phyloP scores from a whole-genome alignment of 2,329 filamentous ascomycete genomes.

The Malbranchea zuffiana region DNA sequence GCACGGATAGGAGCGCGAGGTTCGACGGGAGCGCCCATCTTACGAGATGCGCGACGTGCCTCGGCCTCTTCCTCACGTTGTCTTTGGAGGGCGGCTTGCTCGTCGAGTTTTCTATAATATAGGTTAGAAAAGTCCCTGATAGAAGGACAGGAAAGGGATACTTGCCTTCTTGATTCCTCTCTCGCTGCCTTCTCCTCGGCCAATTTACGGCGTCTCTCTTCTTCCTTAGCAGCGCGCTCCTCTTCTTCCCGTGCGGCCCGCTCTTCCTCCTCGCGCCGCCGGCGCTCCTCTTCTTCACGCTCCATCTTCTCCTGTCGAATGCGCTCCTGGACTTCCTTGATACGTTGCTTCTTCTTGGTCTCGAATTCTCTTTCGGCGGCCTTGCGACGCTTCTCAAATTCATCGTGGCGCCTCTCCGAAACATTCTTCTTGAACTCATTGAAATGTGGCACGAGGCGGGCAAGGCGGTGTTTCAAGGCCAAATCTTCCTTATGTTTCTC shows the following conservation, averaged over 20 bases:
- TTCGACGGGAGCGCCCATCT: slow-evolving; percentile 39
- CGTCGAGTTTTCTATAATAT: slow-evolving; percentile 47
- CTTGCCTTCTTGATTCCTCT: slow-evolving; percentile 50
- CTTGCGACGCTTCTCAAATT: slow-evolving; percentile 89
- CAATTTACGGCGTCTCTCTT: slow-evolving; percentile 64
- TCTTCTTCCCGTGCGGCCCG: slow-evolving; percentile 69
- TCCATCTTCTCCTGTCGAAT: slow-evolving; percentile 74
- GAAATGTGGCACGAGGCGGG: slow-evolving; percentile 71
- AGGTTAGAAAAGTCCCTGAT: neutral
- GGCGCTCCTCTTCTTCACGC: slow-evolving; percentile 71
- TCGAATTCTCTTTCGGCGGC: slow-evolving; percentile 88
- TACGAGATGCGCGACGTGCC: slow-evolving; percentile 59
- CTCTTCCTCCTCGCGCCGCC: slow-evolving; percentile 75
- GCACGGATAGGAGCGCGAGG: slow-evolving; percentile 37
- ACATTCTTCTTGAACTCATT: slow-evolving; percentile 73
- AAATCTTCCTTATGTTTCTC: slow-evolving; percentile 85
- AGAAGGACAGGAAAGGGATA: slow-evolving; percentile 15
- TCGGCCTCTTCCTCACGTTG: slow-evolving; percentile 82
- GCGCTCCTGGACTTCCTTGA: slow-evolving; percentile 78
- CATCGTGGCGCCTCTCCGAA: slow-evolving; percentile 76
- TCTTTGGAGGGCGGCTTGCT: slow-evolving; percentile 55
- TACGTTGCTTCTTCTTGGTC: slow-evolving; percentile 75
- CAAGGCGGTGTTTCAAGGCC: slow-evolving; percentile 84
- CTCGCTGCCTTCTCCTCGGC: slow-evolving; percentile 57
- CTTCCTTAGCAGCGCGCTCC: slow-evolving; percentile 67